phyloP scores from a whole-genome alignment of 495 filamentous ascomycete genomes.

The Hypoxylon subgilvum region DNA sequence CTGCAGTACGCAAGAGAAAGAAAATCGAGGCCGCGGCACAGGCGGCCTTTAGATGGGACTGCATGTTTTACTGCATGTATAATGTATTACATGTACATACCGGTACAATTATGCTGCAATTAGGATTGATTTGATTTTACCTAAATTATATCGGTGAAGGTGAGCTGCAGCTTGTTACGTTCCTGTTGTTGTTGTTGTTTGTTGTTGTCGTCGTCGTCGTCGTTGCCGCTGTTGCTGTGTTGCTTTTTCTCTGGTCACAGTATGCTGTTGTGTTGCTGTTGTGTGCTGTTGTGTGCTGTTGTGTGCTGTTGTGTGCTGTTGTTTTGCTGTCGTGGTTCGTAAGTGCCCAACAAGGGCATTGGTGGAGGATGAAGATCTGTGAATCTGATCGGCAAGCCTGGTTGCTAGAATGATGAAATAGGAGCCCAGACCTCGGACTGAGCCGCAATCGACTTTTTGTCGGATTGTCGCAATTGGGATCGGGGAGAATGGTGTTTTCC shows the following conservation, averaged over 20 bases:
- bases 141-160: background rate
- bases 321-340: slow-evolving; percentile 6
- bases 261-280: slow-evolving; percentile 2
- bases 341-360: slow-evolving; percentile 9
- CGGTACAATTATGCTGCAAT: too few species aligned
- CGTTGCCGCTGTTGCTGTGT: background rate
- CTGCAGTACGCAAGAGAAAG: too few species aligned
- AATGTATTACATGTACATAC: too few species aligned
- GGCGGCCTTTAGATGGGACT: too few species aligned
- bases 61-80: too few species aligned
- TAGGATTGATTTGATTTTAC: too few species aligned
- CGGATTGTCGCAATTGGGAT: slow-evolving; percentile 41
- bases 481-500: slow-evolving; percentile 42
- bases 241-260: too few species aligned
- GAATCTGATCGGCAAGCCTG: slow-evolving; percentile 36
- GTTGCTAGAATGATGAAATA: slow-evolving; percentile 40
- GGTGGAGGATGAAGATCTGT: slow-evolving; percentile 38
- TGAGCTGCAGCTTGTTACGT: background rate
- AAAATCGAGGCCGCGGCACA: too few species aligned
- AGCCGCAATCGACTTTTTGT: slow-evolving; percentile 45
- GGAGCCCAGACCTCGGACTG: slow-evolving; percentile 36
- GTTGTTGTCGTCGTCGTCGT: background rate
- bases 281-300: background rate
- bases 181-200: background rate
- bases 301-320: slow-evolving; percentile 2